Evolutionary conservation across 768 basidiomycete genomes (phyloP), one percentile per base, ranked within the genome.

Genomic region (Panaeolus cyanescens): DNA sequence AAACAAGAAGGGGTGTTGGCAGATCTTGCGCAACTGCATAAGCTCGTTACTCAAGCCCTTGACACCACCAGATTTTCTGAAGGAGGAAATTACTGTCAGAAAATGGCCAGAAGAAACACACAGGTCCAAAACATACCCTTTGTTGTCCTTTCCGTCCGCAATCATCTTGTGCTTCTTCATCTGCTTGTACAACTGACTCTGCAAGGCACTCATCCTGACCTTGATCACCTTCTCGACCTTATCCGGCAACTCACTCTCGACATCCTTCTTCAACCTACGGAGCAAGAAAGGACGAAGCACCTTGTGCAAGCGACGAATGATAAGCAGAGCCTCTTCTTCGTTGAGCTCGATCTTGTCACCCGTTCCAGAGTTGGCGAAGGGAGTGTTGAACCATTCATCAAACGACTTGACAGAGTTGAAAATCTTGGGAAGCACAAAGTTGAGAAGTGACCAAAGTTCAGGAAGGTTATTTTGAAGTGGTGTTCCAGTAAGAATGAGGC

Each of bases 311-410:
- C 97, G 96, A 59, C 96, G 90, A 71, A 99, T 97, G 70, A 99
- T 94, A 59, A 99, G 90, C 34, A 99, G 82, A 3, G 94, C 92
- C 80, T 99, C 97, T 91, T 99, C 97, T 91, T 99, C 97, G 77
- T 96, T 97, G 79, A 99, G 75, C 80, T 97, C 95, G 71, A 99
- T 96, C 85, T 96, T 97, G 78, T 99, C 97, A 8, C 92, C 91
- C 0, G 93, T 92, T 31, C 96, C 96, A n/a, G 95, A 94, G 75
- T 94, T 98, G 62, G 97, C 96, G 66, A 99, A 99, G 0, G 97
- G 97, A 1, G 96, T 97, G 79, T 98, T 99, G 84, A 99, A 99
- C 97, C 97, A 99, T 71, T 99, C 97, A 69, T 99, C 97, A 73
- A 99, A 99, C 20, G 95, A 96, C 74, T 98, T 96, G 62, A 97